These are phyloP conservation scores for Cladophialophora carrionii DNA, from an alignment of 2,329 filamentous ascomycete species.

Conservation along the genomic window DNA sequence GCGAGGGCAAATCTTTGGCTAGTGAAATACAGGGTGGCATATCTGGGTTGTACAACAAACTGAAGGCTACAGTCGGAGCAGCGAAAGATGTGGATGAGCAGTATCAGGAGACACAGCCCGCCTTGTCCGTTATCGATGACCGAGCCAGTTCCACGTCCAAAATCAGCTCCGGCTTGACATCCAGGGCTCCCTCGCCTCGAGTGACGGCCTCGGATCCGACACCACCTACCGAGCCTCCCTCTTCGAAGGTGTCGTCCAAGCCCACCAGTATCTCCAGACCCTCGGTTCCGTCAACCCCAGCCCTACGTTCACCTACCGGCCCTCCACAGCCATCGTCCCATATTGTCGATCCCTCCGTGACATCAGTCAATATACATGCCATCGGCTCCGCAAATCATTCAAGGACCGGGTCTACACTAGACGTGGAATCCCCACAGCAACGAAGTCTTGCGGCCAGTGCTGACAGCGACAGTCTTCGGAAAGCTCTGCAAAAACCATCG, in stretches of 20 bases:
- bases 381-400: slow-evolving; percentile 32
- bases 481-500: slow-evolving; percentile 40
- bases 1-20: slow-evolving; percentile 70
- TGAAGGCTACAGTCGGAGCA: slow-evolving; percentile 79
- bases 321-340: slow-evolving; percentile 44
- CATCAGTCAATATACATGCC: slow-evolving; percentile 51
- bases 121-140: slow-evolving; percentile 30
- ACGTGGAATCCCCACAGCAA: slow-evolving; percentile 30
- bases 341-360: slow-evolving; percentile 51
- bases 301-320: slow-evolving; percentile 45
- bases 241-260: slow-evolving; percentile 49
- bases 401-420: slow-evolving; percentile 34
- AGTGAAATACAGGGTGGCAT: slow-evolving; percentile 82
- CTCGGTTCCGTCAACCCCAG: slow-evolving; percentile 45
- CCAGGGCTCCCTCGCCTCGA: slow-evolving; percentile 34
- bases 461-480: slow-evolving; percentile 34
- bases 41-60: slow-evolving; percentile 83
- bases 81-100: slow-evolving; percentile 54
- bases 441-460: slow-evolving; percentile 24
- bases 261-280: slow-evolving; percentile 49
- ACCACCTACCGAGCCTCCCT: slow-evolving; percentile 37
- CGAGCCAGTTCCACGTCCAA: slow-evolving; percentile 25
- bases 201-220: slow-evolving; percentile 29
- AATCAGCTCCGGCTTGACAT: slow-evolving; percentile 33
- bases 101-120: slow-evolving; percentile 22